Evolutionary conservation across 2,329 filamentous ascomycete species (phyloP).

Genomic region (Mycosphaerella arachidis): DNA sequence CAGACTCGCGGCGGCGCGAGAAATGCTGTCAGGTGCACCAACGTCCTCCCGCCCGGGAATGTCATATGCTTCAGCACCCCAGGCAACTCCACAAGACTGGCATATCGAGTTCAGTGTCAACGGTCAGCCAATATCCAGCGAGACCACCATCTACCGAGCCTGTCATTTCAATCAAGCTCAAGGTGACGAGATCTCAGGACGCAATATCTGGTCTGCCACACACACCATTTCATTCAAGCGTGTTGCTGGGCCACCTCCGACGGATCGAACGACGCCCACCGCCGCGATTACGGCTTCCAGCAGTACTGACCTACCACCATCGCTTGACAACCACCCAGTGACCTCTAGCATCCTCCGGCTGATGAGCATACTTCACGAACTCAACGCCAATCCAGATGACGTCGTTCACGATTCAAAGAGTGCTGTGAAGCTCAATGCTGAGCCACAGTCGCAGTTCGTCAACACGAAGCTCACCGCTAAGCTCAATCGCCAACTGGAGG

Average conservation of each 20-base stretch:
- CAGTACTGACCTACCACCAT: conserved; percentile 65
- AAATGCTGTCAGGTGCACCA: conserved; percentile 39
- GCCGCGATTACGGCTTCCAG: conserved; percentile 52
- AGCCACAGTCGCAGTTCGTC: conserved; percentile 89
- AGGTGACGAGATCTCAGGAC: conserved; percentile 61
- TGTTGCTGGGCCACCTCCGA: conserved; percentile 74
- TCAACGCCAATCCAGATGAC: conserved; percentile 92
- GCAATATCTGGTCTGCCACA: conserved; percentile 83
- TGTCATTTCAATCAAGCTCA: conserved; percentile 67
- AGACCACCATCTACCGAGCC: conserved; percentile 93
- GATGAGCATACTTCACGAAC: conserved; percentile 82
- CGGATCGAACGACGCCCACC: conserved; percentile 56
- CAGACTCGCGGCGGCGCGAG: conserved; percentile 31
- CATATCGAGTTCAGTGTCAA: conserved; percentile 93
- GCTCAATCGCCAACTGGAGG: conserved; percentile 91
- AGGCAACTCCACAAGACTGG: conserved; percentile 83
- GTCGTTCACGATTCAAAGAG: conserved; percentile 71
- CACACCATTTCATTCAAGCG: conserved; percentile 90
- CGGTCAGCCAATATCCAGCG: conserved; percentile 75
- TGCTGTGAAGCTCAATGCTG: conserved; percentile 63
- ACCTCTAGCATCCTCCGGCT: conserved; percentile 84
- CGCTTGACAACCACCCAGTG: conserved; percentile 74
- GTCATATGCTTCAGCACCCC: conserved; percentile 80
- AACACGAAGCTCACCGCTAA: conserved; percentile 98
- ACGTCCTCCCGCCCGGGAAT: conserved; percentile 56